Percentiles rank a stretch among this genome's conserved stretches.
phyloP scores from a whole-genome alignment of 176 grass and related monocot genomes.

The Typha latifolia region DNA sequence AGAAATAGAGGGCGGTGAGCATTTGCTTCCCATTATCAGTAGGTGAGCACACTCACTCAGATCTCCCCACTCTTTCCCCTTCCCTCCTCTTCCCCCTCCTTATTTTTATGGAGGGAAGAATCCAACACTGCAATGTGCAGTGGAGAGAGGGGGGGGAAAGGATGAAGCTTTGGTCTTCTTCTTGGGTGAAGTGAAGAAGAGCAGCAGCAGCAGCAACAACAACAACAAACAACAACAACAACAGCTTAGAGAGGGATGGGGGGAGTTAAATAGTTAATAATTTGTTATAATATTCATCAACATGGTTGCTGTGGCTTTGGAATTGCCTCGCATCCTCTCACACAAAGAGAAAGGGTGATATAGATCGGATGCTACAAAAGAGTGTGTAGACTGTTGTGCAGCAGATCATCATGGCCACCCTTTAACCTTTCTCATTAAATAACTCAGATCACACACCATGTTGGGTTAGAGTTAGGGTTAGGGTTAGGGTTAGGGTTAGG shows the following conservation, averaged over 20 bases:
- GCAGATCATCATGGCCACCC: constrained; percentile 13
- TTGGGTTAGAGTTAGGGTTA: constrained; percentile 4
- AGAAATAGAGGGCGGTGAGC: constrained; percentile 20
- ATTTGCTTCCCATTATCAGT: constrained; percentile 17
- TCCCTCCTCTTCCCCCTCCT: constrained; percentile 1
- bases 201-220: not conserved
- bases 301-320: not conserved
- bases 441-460: not conserved
- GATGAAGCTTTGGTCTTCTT: constrained; percentile 33
- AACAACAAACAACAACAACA: not conserved
- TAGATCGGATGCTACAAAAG: not conserved
- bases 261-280: not conserved
- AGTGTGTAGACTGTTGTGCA: not conserved
- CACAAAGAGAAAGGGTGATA: not conserved
- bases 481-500: constrained; percentile 27
- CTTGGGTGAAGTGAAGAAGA: constrained; percentile 24
- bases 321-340: not conserved
- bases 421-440: not conserved
- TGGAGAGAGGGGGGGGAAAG: constrained; percentile 8
- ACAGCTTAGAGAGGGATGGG: not conserved
- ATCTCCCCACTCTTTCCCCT: constrained; percentile 25
- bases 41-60: constrained; percentile 17
- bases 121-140: constrained; percentile 13
- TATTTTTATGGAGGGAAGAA: constrained; percentile 21
- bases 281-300: too few species aligned